Evolutionary conservation across 495 filamentous ascomycete genomes (phyloP).

Genomic region (Penicillium cataractarum): DNA sequence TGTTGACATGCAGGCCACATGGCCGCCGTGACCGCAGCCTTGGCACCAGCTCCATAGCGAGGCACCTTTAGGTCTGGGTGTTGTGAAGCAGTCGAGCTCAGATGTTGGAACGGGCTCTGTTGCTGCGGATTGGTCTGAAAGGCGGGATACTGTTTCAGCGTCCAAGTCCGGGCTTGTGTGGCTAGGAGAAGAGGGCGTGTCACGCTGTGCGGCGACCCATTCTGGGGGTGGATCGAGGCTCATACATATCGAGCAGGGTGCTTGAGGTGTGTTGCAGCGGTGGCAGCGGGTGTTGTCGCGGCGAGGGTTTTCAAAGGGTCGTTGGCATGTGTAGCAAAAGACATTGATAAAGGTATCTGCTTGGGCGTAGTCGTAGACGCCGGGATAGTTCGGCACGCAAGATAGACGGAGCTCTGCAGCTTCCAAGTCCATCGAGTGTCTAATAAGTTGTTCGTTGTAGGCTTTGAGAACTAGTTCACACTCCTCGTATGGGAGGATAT

Average conservation of each 20-base stretch:
- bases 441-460: slow-evolving; percentile 67
- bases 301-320: slow-evolving; percentile 48
- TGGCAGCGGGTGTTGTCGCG: slow-evolving; percentile 48
- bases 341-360: slow-evolving; percentile 50
- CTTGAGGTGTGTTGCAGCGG: slow-evolving; percentile 47
- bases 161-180: slow-evolving; percentile 20
- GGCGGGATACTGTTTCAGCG: slow-evolving; percentile 27
- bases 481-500: slow-evolving; percentile 49
- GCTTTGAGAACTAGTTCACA: slow-evolving; percentile 59
- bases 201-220: slow-evolving; percentile 42
- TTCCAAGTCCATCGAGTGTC: slow-evolving; percentile 66
- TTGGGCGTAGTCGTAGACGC: slow-evolving; percentile 63
- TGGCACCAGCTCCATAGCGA: slow-evolving; percentile 71
- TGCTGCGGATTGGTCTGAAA: slow-evolving; percentile 34
- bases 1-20: slow-evolving; percentile 65
- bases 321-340: slow-evolving; percentile 51
- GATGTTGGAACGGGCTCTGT: slow-evolving; percentile 37
- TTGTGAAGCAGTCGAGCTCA: slow-evolving; percentile 22
- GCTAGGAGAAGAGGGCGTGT: slow-evolving; percentile 15
- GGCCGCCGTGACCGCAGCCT: slow-evolving; percentile 75
- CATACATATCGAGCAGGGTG: slow-evolving; percentile 51
- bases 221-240: slow-evolving; percentile 52
- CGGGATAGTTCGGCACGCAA: slow-evolving; percentile 61
- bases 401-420: slow-evolving; percentile 71
- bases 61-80: slow-evolving; percentile 36